Evolutionary conservation across 768 basidiomycete genomes (phyloP).

Genomic region (Clavulina sp.): DNA sequence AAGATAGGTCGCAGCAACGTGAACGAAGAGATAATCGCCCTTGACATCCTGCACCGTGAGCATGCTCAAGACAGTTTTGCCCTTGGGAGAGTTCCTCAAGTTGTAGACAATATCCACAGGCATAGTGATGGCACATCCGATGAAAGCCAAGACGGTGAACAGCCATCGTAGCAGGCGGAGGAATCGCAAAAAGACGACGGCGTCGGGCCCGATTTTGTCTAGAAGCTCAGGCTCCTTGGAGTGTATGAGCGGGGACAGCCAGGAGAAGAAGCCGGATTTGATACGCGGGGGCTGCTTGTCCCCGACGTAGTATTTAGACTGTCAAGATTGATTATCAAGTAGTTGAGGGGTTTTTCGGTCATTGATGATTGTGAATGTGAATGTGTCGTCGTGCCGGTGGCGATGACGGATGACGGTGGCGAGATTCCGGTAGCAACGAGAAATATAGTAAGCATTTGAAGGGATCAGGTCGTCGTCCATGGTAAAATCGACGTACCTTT

Average conservation of each 20-base stretch:
- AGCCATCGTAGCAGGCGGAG: conserved; percentile 65
- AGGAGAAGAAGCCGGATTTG: conserved; percentile 68
- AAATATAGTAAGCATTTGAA: too few relatives aligned
- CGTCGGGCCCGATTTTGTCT: conserved; percentile 81
- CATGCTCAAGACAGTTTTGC: conserved; percentile 38
- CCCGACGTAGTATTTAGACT: conserved; percentile 66
- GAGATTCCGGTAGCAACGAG: too few relatives aligned
- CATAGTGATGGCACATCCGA: conserved; percentile 57
- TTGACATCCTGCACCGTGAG: conserved; percentile 74
- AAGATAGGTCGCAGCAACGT: conserved; percentile 67
- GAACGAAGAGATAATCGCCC: conserved; percentile 59
- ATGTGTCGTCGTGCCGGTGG: conserved; percentile 2
- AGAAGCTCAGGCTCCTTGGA: conserved; percentile 81
- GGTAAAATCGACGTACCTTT: conserved; percentile 36
- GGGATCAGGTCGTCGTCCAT: neutral
- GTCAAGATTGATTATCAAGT: neutral
- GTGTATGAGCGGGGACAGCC: conserved; percentile 72
- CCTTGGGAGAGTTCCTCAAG: conserved; percentile 27
- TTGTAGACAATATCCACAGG: conserved; percentile 83
- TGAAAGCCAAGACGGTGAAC: conserved; percentile 43
- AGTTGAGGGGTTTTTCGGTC: conserved; percentile 2
- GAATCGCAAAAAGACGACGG: conserved; percentile 83
- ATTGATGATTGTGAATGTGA: neutral
- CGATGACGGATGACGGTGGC: too few relatives aligned
- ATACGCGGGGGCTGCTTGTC: conserved; percentile 60